These are phyloP conservation scores for Cairneyella variabilis DNA, from an alignment of 495 filamentous ascomycete species.

Conservation along the genomic window DNA sequence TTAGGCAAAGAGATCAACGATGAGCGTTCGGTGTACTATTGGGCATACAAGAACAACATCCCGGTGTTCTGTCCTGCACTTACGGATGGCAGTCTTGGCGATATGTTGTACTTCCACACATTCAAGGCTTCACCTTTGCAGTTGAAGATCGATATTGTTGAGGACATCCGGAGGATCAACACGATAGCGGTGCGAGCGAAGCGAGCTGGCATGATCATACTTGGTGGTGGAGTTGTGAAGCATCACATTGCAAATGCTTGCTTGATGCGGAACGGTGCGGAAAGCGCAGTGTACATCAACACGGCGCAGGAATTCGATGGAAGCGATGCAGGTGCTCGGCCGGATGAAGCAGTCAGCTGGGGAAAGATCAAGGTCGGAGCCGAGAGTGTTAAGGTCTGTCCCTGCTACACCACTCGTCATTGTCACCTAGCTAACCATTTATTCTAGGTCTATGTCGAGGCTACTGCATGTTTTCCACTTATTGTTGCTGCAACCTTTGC, in stretches of 20 bases:
- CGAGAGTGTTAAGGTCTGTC: slow-evolving; percentile 74
- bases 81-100: slow-evolving; percentile 90
- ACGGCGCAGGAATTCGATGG: slow-evolving; percentile 97
- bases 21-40: slow-evolving; percentile 84
- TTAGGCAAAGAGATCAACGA: slow-evolving; percentile 91
- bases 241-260: slow-evolving; percentile 98
- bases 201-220: slow-evolving; percentile 85
- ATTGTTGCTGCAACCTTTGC: slow-evolving; percentile 96
- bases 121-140: slow-evolving; percentile 77
- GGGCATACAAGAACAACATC: slow-evolving; percentile 90
- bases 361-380: slow-evolving; percentile 91
- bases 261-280: slow-evolving; percentile 94
- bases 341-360: slow-evolving; percentile 97
- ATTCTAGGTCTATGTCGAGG: slow-evolving; percentile 73
- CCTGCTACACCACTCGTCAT: too few species aligned
- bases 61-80: slow-evolving; percentile 95
- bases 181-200: slow-evolving; percentile 80
- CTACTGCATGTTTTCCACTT: slow-evolving; percentile 86
- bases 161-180: slow-evolving; percentile 86
- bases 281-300: slow-evolving; percentile 95
- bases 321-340: slow-evolving; percentile 90
- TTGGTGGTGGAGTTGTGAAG: slow-evolving; percentile 91
- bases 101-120: slow-evolving; percentile 98
- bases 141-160: slow-evolving; percentile 80
- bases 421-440: slow-evolving; percentile 5